These are phyloP conservation scores for Pyrenochaeta sp. DNA, from an alignment of 2,329 filamentous ascomycete species.

Conservation along the genomic window DNA sequence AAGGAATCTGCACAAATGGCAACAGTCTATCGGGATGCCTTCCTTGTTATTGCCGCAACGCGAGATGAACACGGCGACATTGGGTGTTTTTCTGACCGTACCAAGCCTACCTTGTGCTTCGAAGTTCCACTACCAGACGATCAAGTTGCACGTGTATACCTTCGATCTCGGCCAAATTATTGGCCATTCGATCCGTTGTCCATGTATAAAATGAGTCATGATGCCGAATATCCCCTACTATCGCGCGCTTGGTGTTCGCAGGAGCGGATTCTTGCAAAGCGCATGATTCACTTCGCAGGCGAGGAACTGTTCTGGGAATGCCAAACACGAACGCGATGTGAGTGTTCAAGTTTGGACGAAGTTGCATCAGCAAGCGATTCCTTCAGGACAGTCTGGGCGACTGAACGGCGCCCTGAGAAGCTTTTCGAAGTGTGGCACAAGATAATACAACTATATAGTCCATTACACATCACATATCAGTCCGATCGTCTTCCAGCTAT, in stretches of 20 bases:
- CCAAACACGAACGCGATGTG: not conserved
- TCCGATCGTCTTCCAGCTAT: not conserved
- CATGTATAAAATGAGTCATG: not conserved
- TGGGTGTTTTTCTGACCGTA: not conserved
- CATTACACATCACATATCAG: not conserved
- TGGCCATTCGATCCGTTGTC: not conserved
- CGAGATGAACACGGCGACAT: not conserved
- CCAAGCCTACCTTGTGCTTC: not conserved
- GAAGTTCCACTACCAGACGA: not conserved
- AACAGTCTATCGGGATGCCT: not conserved
- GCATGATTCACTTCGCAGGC: constrained; percentile 19
- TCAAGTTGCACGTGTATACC: not conserved
- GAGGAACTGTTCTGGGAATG: constrained; percentile 26
- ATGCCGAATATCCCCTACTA: not conserved
- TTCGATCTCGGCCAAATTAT: not conserved
- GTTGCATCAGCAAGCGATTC: not conserved
- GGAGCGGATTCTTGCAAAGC: constrained; percentile 21
- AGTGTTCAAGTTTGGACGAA: not conserved
- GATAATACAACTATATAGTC: not conserved
- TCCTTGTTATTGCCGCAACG: not conserved
- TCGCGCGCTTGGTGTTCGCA: constrained; percentile 19
- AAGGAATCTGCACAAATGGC: constrained; percentile 11
- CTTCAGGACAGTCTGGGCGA: not conserved
- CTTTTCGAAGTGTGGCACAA: not conserved
- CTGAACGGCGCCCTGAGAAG: not conserved